These are phyloP conservation scores for Suillus tomentosus DNA, from an alignment of 768 basidiomycete species.

Conservation along the genomic window DNA sequence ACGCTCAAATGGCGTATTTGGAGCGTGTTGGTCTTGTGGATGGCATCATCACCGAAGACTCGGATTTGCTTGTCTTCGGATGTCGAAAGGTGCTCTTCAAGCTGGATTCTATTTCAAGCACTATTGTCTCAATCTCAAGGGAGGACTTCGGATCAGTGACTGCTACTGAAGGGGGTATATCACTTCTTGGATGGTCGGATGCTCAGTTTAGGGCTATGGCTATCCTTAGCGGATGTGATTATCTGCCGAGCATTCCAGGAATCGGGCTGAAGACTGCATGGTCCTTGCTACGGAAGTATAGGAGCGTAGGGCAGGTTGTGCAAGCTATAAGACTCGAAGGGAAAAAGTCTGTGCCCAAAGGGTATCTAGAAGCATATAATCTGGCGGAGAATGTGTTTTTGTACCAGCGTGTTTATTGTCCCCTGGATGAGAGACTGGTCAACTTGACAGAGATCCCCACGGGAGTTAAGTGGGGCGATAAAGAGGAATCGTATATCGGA, in stretches of 20 bases:
- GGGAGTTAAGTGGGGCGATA: conserved; percentile 54
- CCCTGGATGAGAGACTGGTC: conserved; percentile 61
- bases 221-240: conserved; percentile 91
- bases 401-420: conserved; percentile 92
- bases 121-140: conserved; percentile 68
- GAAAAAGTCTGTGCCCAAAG: conserved; percentile 75
- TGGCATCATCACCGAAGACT: conserved; percentile 96
- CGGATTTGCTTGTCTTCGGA: conserved; percentile 97
- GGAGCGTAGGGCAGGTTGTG: conserved; percentile 82
- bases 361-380: conserved; percentile 73
- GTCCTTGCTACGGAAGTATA: conserved; percentile 77
- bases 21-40: conserved; percentile 82
- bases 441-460: conserved; percentile 64
- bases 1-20: conserved; percentile 93
- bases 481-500: conserved; percentile 73
- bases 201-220: conserved; percentile 91
- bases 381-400: conserved; percentile 91
- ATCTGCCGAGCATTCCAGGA: conserved; percentile 87
- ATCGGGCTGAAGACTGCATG: conserved; percentile 95
- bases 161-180: conserved; percentile 56
- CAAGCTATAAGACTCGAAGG: conserved; percentile 78
- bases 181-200: conserved; percentile 88
- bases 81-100: conserved; percentile 93
- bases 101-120: conserved; percentile 67
- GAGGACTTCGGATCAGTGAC: conserved; percentile 65